Percentiles rank a stretch among this genome's conserved stretches.
Evolutionary conservation across 495 filamentous ascomycete species (phyloP).

Genomic region (Polyplosphaeria fusca): DNA sequence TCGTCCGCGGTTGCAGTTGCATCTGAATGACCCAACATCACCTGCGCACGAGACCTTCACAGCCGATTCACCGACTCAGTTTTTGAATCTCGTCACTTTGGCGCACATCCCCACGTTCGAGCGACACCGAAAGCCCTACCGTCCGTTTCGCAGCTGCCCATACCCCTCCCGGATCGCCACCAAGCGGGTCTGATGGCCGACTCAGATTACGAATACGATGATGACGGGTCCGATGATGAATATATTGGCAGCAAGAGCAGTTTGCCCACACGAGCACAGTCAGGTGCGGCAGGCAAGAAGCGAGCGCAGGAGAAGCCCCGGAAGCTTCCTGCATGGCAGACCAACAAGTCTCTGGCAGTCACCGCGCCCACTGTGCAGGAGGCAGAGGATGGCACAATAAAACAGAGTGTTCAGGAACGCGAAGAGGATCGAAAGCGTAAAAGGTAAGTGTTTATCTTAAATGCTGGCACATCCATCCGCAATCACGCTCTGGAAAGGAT

Average conservation of each 20-base stretch:
- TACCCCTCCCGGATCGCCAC: background rate
- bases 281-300: conserved; percentile 13
- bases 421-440: conserved; percentile 72
- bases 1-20: too few relatives aligned
- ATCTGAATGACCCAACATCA: too few relatives aligned
- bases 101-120: too few relatives aligned
- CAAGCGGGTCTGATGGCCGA: conserved; percentile 55
- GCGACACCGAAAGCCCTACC: too few relatives aligned
- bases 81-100: too few relatives aligned
- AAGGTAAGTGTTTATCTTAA: conserved; percentile 52
- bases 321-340: conserved; percentile 49
- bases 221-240: conserved; percentile 75
- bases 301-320: conserved; percentile 23
- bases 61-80: too few relatives aligned
- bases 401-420: conserved; percentile 63
- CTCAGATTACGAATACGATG: conserved; percentile 76
- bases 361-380: conserved; percentile 55
- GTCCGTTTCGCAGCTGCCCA: background rate
- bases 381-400: conserved; percentile 71
- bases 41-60: too few relatives aligned
- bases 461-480: background rate
- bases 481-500: background rate
- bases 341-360: background rate
- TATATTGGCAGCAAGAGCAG: conserved; percentile 34
- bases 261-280: conserved; percentile 10